phyloP scores from a whole-genome alignment of 1,139 yeast species.

The Pichia sp. region DNA sequence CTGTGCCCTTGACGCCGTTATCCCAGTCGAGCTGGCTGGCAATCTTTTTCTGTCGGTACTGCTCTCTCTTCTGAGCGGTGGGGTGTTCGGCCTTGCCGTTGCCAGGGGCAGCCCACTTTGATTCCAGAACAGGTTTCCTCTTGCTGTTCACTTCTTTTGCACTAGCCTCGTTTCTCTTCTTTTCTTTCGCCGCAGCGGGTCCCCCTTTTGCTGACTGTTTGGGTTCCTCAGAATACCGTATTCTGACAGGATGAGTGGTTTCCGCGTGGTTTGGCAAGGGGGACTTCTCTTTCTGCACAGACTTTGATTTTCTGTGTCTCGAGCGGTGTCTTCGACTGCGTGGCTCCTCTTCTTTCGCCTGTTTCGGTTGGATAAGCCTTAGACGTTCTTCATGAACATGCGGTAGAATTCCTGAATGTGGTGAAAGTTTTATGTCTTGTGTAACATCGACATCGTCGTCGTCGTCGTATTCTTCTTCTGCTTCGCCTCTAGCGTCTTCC shows the following conservation, averaged over 20 bases:
- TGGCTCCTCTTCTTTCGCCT: not conserved
- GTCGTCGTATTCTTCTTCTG: no score
- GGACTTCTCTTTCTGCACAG: not conserved
- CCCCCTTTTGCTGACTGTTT: not conserved
- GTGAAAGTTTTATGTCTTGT: no score
- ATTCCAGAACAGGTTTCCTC: slow-evolving; percentile 1
- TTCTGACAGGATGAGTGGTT: slow-evolving; percentile 3
- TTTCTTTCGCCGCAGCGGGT: not conserved
- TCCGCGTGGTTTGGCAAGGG: not conserved
- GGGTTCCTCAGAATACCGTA: slow-evolving; percentile 3
- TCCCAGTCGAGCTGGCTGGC: slow-evolving; percentile 7
- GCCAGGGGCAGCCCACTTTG: slow-evolving; percentile 7
- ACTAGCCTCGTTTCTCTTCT: not conserved
- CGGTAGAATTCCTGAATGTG: not conserved
- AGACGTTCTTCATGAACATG: not conserved
- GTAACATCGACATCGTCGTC: no score
- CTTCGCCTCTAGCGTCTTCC: not conserved
- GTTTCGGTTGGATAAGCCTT: not conserved
- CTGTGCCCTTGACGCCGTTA: slow-evolving; percentile 1
- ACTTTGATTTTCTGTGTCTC: not conserved
- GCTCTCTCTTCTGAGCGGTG: not conserved
- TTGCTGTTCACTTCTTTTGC: not conserved
- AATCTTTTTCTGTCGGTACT: slow-evolving; percentile 7
- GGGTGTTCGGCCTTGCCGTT: not conserved
- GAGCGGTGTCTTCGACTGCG: not conserved